Conservation (phyloP, 768 basidiomycete genomes). For the Terana coerulea region DNA sequence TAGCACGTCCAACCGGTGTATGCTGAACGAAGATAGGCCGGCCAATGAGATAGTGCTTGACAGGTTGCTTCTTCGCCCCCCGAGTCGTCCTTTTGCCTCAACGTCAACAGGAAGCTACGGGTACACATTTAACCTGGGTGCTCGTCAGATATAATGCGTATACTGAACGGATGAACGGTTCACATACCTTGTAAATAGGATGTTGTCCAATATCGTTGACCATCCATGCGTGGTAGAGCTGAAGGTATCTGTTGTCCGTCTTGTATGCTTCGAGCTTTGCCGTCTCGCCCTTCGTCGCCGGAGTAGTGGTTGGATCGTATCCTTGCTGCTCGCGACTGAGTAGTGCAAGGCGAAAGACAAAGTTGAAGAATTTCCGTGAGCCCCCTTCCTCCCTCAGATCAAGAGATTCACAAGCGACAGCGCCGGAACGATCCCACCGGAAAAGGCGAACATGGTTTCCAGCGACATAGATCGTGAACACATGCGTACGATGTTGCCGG, state of each 20-base stretch:
- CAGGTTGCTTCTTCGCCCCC: not conserved
- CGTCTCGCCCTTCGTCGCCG: not conserved
- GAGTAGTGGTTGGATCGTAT: not conserved
- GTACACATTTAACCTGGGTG: not conserved
- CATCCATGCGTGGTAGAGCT: not conserved
- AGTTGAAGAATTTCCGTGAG: not conserved
- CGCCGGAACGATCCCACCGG: slow-evolving; percentile 3
- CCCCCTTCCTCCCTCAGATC: not conserved
- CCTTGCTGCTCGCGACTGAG: not conserved
- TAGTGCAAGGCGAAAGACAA: not conserved
- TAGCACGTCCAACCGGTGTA: slow-evolving; percentile 8
- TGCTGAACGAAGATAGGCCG: not conserved
- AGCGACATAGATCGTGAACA: not conserved
- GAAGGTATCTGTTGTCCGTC: not conserved
- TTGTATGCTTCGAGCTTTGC: not conserved
- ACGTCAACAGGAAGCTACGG: too few relatives aligned
- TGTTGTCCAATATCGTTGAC: not conserved
- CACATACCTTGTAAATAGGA: slow-evolving; percentile 3
- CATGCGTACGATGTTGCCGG: slow-evolving; percentile 4
- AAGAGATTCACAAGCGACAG: not conserved
- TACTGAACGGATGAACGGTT: not conserved
- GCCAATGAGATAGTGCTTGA: slow-evolving; percentile 6
- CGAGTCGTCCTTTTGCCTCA: not conserved
- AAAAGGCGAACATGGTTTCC: not conserved
- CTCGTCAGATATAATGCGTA: not conserved